Base-by-base conservation (phyloP, 2,329 filamentous ascomycete genomes). In the Triangularia setosa region DNA sequence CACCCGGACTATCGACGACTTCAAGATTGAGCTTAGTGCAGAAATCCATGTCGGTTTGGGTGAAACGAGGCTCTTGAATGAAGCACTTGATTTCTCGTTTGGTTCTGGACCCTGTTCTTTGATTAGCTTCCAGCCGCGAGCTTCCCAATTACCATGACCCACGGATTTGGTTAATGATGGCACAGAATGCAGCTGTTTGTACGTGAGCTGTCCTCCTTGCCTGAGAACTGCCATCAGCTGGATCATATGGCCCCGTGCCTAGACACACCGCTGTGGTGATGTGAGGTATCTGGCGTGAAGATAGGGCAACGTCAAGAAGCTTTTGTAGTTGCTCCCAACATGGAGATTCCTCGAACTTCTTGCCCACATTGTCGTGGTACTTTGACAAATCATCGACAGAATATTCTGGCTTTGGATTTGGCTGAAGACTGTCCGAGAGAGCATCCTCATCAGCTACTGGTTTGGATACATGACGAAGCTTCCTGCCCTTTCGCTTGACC, bases 11-110 rank as follows among this genome's bases (percentile, higher is more conserved):
- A 0, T 82, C 76, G 3, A 84, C 77, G 3, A 83, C 77, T 1
- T 75, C 62, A 60, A 85, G 84, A n/a, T 85, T 84, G 0, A 88
- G 80, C 23, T 79, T 76, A 64, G 78, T 72, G 27, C 89, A 80
- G 68, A 87, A 89, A 0, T 75, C 73, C 35, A 74, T 78, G 70
- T 87, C 84, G 0, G 77, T 74, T 1, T 71, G 28, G 0, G 80
- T 80, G 70, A 86, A 86, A 30, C 79, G 69, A 0, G 84, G 84
- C 33, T 87, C 84, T 67, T 87, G 84, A 62, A 86, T 83, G 61
- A 80, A 68, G 63, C 81, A 82, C 3, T 74, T 71, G 14, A 86
- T 81, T 1, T 72, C 69, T 0, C 61, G 64, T 8, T 63, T 65
- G 30, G 23, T 60, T 4, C 72, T 66, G 2, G 70, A 63, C 24